phyloP scores from a whole-genome alignment of 1,284 basidiomycete genomes.

The Termitomyces sp. region DNA sequence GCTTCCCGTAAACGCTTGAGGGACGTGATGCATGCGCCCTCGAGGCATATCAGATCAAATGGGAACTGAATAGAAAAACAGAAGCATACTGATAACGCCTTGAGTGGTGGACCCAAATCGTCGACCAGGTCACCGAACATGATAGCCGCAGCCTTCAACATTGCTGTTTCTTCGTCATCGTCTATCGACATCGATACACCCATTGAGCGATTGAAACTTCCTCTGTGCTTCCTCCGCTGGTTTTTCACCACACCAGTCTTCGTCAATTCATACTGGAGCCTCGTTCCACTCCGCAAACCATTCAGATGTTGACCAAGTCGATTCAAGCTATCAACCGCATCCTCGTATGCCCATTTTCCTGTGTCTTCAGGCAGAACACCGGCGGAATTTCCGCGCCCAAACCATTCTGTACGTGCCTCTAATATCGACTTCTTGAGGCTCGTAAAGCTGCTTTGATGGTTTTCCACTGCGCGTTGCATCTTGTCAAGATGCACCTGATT shows the following conservation, averaged over 20 bases:
- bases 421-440: conserved; percentile 77
- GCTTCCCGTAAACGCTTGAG: conserved; percentile 60
- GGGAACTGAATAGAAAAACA: background rate
- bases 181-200: conserved; percentile 23
- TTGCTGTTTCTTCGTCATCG: conserved; percentile 50
- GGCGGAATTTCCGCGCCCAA: conserved; percentile 32
- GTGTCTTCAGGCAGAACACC: conserved; percentile 27
- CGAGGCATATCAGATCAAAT: background rate
- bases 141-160: conserved; percentile 62
- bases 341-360: conserved; percentile 66
- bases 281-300: conserved; percentile 78
- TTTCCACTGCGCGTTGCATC: conserved; percentile 70
- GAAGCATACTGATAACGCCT: conserved; percentile 64
- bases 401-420: conserved; percentile 83
- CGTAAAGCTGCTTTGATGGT: conserved; percentile 85
- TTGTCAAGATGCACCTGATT: conserved; percentile 43
- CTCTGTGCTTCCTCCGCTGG: conserved; percentile 30
- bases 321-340: conserved; percentile 79
- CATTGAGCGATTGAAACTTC: conserved; percentile 20
- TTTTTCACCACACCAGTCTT: conserved; percentile 54
- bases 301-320: conserved; percentile 88
- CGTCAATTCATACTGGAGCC: conserved; percentile 77
- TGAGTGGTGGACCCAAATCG: conserved; percentile 76
- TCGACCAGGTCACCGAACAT: conserved; percentile 84
- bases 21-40: conserved; percentile 58